These are phyloP conservation scores for Protea cynaroides DNA, from an alignment of 164 flowering plant genomes.

Conservation along the genomic window DNA sequence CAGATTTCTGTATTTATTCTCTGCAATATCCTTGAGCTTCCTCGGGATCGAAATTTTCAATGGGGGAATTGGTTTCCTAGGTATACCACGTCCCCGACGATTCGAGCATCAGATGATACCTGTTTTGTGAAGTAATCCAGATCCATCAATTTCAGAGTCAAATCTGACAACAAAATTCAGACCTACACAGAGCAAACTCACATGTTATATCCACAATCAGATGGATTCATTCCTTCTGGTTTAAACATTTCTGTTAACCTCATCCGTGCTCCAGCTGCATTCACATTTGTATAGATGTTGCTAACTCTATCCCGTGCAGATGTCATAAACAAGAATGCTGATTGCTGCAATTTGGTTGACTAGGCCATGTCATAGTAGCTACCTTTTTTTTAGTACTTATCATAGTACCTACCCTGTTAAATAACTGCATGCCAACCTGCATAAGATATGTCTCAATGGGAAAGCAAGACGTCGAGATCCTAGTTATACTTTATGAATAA, in stretches of 20 bases:
- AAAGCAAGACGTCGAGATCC: too few species aligned
- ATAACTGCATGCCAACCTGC: not conserved
- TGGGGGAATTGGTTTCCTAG: slow-evolving; percentile 64
- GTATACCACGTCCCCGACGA: slow-evolving; percentile 68
- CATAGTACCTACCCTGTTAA: slow-evolving; percentile 72
- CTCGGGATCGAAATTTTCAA: slow-evolving; percentile 65
- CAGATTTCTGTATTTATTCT: slow-evolving; percentile 53
- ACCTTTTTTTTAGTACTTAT: too few species aligned
- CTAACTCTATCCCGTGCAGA: slow-evolving; percentile 77
- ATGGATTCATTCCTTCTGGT: slow-evolving; percentile 50
- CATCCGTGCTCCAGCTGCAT: slow-evolving; percentile 88
- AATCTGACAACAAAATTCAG: not conserved
- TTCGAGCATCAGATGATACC: slow-evolving; percentile 81
- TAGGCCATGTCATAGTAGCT: slow-evolving; percentile 88
- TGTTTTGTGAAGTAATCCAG: slow-evolving; percentile 8
- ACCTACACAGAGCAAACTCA: slow-evolving; percentile 8
- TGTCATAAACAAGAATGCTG: slow-evolving; percentile 62
- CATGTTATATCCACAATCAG: slow-evolving; percentile 62
- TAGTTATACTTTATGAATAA: too few species aligned
- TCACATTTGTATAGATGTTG: slow-evolving; percentile 83
- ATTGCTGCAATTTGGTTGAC: slow-evolving; percentile 60
- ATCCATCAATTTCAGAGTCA: not conserved
- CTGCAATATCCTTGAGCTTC: slow-evolving; percentile 68
- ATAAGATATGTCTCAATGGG: not conserved
- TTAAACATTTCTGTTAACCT: slow-evolving; percentile 64